Base-by-base conservation (phyloP, 169 alveolate genomes). In the Cardiosporidium cionae region DNA sequence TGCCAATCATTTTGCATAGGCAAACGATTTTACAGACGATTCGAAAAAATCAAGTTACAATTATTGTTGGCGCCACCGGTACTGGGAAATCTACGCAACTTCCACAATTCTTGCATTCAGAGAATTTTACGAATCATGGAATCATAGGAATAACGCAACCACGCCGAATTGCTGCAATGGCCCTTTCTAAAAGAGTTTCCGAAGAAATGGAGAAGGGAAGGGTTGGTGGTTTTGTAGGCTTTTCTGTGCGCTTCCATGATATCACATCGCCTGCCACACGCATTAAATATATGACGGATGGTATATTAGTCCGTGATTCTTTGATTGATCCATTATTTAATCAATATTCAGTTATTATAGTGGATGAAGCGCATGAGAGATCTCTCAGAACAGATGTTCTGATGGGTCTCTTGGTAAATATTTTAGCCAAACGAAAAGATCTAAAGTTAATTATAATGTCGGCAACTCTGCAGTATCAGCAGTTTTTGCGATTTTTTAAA, bases 281-380 rank as follows among this genome's bases (percentile, higher is more conserved):
- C 34, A 92, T 97, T 36, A 96, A 95, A 80, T 97, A 93, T 82
- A 90, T 97, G 98, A 97, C 99, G 1, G 99, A 97, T 74, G 99
- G 99, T 34, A 95, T 96, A 98, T 92, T 96, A 16, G 82, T 97
- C 23, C 84, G 99, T 75, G 99, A 97, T 86, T 96, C 98, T 7
- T 83, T 96, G 31, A 84, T 91, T 16, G 99, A 97, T 81, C 89
- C 94, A 23, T 79, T 86, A 76, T 81, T 97, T 62, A 69, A 88
- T 6, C 82, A 85, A 35, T 97, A 96, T 84, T 91, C 97, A 44
- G 96, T 91, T 34, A 91, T 97, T 23, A 93, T 97, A 85, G 89
- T 97, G 31, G 99, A 97, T 84, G 99, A 97, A 71, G 99, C 99
- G 3, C 99, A 97, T 82, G 99, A 97, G 81, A 86, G 99, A 72